Conservation (phyloP, 441 rosid genomes). For the Gossypium trilobum region DNA sequence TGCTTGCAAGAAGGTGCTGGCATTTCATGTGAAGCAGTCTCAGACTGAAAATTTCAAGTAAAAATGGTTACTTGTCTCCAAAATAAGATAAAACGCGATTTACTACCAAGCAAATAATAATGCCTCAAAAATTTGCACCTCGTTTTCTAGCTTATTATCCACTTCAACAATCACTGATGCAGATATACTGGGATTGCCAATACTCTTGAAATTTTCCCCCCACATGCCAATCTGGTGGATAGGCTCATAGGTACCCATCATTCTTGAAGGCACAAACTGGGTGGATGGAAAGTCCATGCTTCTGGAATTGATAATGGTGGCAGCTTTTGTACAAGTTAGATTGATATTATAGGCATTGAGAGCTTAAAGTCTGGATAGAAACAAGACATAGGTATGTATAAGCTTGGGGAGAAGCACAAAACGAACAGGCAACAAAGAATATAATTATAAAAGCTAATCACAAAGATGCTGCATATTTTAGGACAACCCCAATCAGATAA, state of each 20-base stretch:
- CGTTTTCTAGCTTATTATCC: constrained; percentile 49
- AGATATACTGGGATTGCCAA: constrained; percentile 41
- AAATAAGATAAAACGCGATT: constrained; percentile 11
- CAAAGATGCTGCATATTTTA: background rate
- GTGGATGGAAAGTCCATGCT: constrained; percentile 72
- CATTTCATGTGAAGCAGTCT: constrained; percentile 65
- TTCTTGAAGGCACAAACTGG: constrained; percentile 61
- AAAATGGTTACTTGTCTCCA: constrained; percentile 16
- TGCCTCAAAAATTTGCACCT: constrained; percentile 34
- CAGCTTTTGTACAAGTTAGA: constrained; percentile 20
- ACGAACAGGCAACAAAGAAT: background rate
- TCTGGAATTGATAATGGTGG: constrained; percentile 24
- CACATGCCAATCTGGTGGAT: constrained; percentile 71
- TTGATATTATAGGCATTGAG: constrained; percentile 5
- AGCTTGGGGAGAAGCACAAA: background rate
- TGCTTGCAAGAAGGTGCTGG: constrained; percentile 47
- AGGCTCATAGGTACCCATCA: constrained; percentile 66
- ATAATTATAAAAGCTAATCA: background rate
- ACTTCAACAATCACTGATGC: constrained; percentile 42
- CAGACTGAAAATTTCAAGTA: constrained; percentile 47
- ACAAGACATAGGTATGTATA: background rate
- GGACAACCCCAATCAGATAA: background rate
- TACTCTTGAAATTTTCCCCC: constrained; percentile 60
- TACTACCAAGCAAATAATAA: constrained; percentile 13
- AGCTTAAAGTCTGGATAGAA: constrained; percentile 12